Percentiles rank a stretch among this genome's conserved stretches.
phyloP scores from a whole-genome alignment of 2,329 filamentous ascomycete species.

The Paraphaeosphaeria sporulosa region DNA sequence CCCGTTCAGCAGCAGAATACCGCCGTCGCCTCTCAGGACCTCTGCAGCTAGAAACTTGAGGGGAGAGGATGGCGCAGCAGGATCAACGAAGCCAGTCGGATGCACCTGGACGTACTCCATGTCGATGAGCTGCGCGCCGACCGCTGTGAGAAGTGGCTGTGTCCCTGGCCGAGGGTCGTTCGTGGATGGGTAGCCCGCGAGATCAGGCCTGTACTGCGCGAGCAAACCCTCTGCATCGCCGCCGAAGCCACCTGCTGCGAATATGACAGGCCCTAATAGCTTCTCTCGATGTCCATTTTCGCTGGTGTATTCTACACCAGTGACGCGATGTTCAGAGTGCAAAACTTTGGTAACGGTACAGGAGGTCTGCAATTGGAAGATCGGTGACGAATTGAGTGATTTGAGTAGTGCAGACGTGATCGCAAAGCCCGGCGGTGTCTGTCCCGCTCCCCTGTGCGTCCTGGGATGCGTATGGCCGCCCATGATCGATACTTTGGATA shows the following conservation, averaged over 20 bases:
- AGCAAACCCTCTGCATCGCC: conserved; percentile 67
- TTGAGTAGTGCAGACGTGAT: conserved; percentile 65
- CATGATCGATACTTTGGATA: conserved; percentile 65
- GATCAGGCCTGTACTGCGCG: conserved; percentile 64
- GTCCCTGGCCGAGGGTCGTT: conserved; percentile 66
- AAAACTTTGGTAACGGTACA: conserved; percentile 63
- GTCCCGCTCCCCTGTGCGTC: conserved; percentile 65
- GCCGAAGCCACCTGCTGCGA: conserved; percentile 68
- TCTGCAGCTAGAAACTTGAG: conserved; percentile 72
- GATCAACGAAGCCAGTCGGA: conserved; percentile 70
- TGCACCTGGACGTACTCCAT: conserved; percentile 68
- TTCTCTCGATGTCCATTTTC: conserved; percentile 47
- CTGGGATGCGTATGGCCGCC: conserved; percentile 66
- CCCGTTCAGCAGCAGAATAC: conserved; percentile 62
- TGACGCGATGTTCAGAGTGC: conserved; percentile 48
- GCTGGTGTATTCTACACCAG: conserved; percentile 61
- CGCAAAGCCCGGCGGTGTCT: conserved; percentile 65
- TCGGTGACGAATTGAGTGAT: conserved; percentile 56
- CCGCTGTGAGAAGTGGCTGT: conserved; percentile 53
- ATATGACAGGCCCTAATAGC: conserved; percentile 64
- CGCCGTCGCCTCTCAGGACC: conserved; percentile 68
- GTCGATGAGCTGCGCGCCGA: conserved; percentile 54
- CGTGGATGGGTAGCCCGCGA: conserved; percentile 67
- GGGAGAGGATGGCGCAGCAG: conserved; percentile 51
- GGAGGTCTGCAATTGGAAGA: conserved; percentile 62